Evolutionary conservation across 345 rosid species (phyloP).

Genomic region (Acer yangbiense): DNA sequence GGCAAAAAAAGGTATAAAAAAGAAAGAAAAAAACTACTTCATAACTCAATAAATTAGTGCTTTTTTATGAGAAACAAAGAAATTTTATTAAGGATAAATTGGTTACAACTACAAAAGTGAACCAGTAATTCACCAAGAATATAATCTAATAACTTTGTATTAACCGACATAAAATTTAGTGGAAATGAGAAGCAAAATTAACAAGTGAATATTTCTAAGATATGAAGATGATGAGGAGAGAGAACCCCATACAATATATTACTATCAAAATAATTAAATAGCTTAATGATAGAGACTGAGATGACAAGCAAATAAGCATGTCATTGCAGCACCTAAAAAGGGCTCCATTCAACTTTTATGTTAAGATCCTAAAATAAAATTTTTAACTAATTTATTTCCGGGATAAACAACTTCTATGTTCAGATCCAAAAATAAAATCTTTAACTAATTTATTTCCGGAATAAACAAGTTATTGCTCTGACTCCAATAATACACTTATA

Average conservation of each 20-base stretch:
- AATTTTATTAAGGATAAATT: background rate
- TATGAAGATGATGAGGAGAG: background rate
- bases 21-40: background rate
- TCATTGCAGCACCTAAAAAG: background rate
- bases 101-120: background rate
- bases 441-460: background rate
- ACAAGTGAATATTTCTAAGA: background rate
- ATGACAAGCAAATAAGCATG: background rate
- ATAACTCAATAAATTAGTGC: background rate
- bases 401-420: background rate
- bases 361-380: background rate
- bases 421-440: background rate
- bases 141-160: background rate
- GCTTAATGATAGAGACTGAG: background rate
- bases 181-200: background rate
- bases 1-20: too few relatives aligned
- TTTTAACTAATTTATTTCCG: background rate
- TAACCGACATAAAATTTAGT: background rate
- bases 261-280: too few relatives aligned
- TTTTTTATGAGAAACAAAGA: background rate
- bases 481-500: background rate
- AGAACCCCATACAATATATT: background rate
- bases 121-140: background rate
- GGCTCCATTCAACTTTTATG: constrained; percentile 1
- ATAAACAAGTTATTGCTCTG: background rate